Percentiles rank a stretch among this genome's conserved stretches.
These are phyloP conservation scores for Pulveroboletus sp. DNA, from an alignment of 768 basidiomycete species.

Conservation along the genomic window DNA sequence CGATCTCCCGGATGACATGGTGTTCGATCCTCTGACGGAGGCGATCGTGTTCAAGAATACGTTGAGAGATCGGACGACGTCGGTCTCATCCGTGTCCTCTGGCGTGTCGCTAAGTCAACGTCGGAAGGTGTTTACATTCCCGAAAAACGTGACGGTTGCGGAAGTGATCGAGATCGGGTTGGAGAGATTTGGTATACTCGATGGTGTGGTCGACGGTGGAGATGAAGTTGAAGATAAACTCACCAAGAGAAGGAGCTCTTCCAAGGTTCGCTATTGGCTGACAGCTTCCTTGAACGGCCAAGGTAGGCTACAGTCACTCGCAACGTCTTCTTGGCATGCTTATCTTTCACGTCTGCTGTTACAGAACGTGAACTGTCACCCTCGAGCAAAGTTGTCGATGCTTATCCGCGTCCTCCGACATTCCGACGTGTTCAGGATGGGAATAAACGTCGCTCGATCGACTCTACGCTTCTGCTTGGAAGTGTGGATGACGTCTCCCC, in stretches of 20 bases:
- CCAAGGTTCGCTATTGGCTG: slow-evolving; percentile 82
- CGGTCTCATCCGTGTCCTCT: slow-evolving; percentile 43
- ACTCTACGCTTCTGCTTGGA: slow-evolving; percentile 72
- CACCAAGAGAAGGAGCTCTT: slow-evolving; percentile 72
- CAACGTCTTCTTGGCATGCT: neutral
- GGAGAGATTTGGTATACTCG: slow-evolving; percentile 91
- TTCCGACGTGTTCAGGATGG: slow-evolving; percentile 57
- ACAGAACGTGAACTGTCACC: slow-evolving; percentile 78
- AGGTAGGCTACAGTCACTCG: slow-evolving; percentile 44
- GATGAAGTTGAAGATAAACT: slow-evolving; percentile 96
- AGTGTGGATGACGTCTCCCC: slow-evolving; percentile 69
- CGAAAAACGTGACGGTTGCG: slow-evolving; percentile 92
- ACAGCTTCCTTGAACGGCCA: slow-evolving; percentile 54
- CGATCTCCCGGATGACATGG: slow-evolving; percentile 93
- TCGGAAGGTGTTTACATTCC: slow-evolving; percentile 85
- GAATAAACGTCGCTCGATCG: slow-evolving; percentile 83
- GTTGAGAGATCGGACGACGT: slow-evolving; percentile 52
- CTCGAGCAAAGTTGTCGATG: slow-evolving; percentile 82
- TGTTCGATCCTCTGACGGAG: slow-evolving; percentile 89
- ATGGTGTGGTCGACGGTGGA: slow-evolving; percentile 98
- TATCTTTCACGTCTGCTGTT: slow-evolving; percentile 9
- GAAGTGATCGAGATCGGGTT: slow-evolving; percentile 93
- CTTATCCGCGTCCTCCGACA: slow-evolving; percentile 71
- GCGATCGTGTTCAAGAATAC: slow-evolving; percentile 88
- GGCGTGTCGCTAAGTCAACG: slow-evolving; percentile 60